phyloP scores from a whole-genome alignment of 2,329 filamentous ascomycete genomes.

The Penicillium concentricum region DNA sequence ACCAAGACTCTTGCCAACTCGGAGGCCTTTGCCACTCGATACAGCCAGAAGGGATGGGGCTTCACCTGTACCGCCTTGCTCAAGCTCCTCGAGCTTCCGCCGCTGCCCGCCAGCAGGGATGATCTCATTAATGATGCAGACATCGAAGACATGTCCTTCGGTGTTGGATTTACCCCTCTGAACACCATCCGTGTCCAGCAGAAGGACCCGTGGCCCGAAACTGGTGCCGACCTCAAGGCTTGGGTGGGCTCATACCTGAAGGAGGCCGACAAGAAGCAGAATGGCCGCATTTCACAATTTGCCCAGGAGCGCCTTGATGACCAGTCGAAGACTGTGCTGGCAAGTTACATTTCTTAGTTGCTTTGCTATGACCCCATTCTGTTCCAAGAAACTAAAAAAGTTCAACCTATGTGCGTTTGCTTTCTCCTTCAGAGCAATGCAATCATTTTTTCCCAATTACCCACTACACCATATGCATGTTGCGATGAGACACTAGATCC shows the following conservation, averaged over 20 bases:
- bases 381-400: neutral
- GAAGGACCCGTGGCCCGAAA: conserved; percentile 81
- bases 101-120: conserved; percentile 67
- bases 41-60: conserved; percentile 79
- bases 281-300: conserved; percentile 68
- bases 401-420: neutral
- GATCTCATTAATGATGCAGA: conserved; percentile 83
- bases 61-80: conserved; percentile 87
- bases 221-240: conserved; percentile 69
- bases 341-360: conserved; percentile 47
- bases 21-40: conserved; percentile 74
- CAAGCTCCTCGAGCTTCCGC: conserved; percentile 84
- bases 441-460: neutral
- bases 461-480: conserved; percentile 6
- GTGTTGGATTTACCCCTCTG: conserved; percentile 87
- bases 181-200: conserved; percentile 79
- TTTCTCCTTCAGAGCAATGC: neutral
- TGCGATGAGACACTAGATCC: conserved; percentile 13
- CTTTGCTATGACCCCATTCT: neutral
- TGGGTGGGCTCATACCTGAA: conserved; percentile 85
- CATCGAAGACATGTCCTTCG: conserved; percentile 92
- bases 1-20: conserved; percentile 90
- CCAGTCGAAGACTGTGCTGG: conserved; percentile 53
- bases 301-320: conserved; percentile 68
- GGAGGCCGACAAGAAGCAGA: conserved; percentile 71